These are phyloP conservation scores for Cladophialophora bantiana DNA, from an alignment of 2,329 filamentous ascomycete genomes.

Conservation along the genomic window DNA sequence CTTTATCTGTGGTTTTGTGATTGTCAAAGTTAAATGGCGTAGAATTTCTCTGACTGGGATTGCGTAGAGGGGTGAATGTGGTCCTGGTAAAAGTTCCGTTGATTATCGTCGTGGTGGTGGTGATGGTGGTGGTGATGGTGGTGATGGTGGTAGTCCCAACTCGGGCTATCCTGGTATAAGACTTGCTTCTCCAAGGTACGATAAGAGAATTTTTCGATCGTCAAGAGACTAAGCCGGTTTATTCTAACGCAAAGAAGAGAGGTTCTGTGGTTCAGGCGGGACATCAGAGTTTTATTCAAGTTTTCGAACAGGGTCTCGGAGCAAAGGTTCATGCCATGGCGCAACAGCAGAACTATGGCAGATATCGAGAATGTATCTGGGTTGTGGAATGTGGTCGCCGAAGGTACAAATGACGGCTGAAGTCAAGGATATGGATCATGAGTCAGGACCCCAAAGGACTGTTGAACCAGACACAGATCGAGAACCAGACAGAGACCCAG, in stretches of 20 bases:
- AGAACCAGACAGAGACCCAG: not conserved
- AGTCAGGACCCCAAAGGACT: not conserved
- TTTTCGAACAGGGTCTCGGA: not conserved
- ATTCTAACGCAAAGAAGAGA: not conserved
- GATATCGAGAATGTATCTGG: not conserved
- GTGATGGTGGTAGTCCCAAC: too few relatives aligned
- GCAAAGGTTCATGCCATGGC: not conserved
- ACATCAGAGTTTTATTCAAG: not conserved
- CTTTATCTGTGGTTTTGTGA: not conserved
- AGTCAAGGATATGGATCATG: slow-evolving; percentile 1
- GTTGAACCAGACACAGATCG: not conserved
- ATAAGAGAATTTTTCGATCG: slow-evolving; percentile 2
- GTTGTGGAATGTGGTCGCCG: not conserved
- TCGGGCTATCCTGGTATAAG: slow-evolving; percentile 5
- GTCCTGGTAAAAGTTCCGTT: not conserved
- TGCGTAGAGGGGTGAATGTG: not conserved
- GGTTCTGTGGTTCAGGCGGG: not conserved
- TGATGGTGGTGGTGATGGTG: slow-evolving; percentile 10
- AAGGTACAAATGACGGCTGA: not conserved
- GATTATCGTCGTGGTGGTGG: not conserved
- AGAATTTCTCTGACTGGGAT: not conserved
- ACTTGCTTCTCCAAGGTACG: slow-evolving; percentile 1
- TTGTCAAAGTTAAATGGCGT: not conserved
- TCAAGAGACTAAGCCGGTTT: not conserved
- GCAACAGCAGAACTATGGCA: not conserved